Conservation (phyloP, 2,329 filamentous ascomycete species). For the Aureobasidium leucospermi region DNA sequence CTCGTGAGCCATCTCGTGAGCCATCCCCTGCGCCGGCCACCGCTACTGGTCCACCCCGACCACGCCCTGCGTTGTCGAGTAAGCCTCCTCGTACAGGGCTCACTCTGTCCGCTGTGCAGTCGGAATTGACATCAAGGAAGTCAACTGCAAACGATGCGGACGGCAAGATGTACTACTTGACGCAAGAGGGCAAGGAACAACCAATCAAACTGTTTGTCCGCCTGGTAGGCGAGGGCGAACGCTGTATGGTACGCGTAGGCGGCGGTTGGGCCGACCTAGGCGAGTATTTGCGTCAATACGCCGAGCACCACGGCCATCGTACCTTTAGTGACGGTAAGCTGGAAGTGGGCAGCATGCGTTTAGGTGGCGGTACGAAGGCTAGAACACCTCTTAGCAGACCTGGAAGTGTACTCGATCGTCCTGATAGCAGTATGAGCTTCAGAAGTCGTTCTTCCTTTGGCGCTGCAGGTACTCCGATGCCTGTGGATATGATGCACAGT, state of each 20-base stretch:
- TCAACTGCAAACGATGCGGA: conserved; percentile 40
- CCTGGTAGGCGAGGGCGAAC: conserved; percentile 83
- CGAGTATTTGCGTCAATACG: conserved; percentile 91
- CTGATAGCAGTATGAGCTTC: conserved; percentile 14
- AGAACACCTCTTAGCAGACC: conserved; percentile 10
- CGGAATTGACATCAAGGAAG: background rate
- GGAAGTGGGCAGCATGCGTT: conserved; percentile 30
- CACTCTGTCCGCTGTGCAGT: conserved; percentile 14
- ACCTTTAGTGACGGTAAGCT: conserved; percentile 49
- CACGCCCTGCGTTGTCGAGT: background rate
- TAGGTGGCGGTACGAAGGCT: background rate
- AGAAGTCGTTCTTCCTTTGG: conserved; percentile 5
- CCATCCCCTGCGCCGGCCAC: background rate
- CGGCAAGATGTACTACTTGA: conserved; percentile 88
- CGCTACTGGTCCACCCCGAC: background rate
- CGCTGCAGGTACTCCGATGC: background rate
- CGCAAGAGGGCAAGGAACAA: conserved; percentile 71
- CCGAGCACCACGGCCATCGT: conserved; percentile 78
- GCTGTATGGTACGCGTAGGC: conserved; percentile 96
- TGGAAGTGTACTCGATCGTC: conserved; percentile 12
- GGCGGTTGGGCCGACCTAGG: conserved; percentile 97
- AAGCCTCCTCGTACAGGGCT: conserved; percentile 8
- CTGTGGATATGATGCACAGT: background rate
- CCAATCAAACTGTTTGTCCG: conserved; percentile 94
- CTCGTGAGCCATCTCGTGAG: background rate